These are phyloP conservation scores for Diutina scorzettiae DNA, from an alignment of 1,139 yeast genomes.

Conservation along the genomic window DNA sequence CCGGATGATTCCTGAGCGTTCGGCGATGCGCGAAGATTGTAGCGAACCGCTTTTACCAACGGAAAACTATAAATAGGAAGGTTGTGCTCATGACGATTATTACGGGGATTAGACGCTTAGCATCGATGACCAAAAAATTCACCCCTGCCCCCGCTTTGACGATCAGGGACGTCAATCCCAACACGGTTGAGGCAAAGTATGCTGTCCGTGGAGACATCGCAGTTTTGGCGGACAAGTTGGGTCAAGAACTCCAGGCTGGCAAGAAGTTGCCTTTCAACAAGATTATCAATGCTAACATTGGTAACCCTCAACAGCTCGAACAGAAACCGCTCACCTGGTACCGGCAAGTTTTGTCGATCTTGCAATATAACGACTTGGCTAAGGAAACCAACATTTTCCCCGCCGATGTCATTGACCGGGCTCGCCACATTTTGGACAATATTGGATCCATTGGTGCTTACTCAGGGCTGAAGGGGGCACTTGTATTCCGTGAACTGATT, in stretches of 20 bases:
- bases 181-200: constrained; percentile 75
- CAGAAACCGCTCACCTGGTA: constrained; percentile 93
- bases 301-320: constrained; percentile 93
- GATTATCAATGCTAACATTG: constrained; percentile 85
- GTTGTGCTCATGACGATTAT: too few species aligned
- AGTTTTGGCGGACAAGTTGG: constrained; percentile 80
- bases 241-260: constrained; percentile 40
- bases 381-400: constrained; percentile 34
- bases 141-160: constrained; percentile 11
- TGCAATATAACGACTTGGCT: constrained; percentile 73
- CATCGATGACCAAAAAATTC: constrained; percentile 6
- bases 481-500: constrained; percentile 57
- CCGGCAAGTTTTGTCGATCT: constrained; percentile 74
- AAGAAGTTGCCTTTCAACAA: constrained; percentile 49
- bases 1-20: too few species aligned
- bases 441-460: constrained; percentile 90
- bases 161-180: constrained; percentile 50
- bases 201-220: constrained; percentile 95
- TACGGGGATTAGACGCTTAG: background rate
- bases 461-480: constrained; percentile 84
- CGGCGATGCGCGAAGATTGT: too few species aligned
- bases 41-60: too few species aligned
- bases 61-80: too few species aligned
- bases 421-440: constrained; percentile 42
- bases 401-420: constrained; percentile 62